Conservation (phyloP, 495 filamentous ascomycete genomes). For the Schizothecium vesticola region DNA sequence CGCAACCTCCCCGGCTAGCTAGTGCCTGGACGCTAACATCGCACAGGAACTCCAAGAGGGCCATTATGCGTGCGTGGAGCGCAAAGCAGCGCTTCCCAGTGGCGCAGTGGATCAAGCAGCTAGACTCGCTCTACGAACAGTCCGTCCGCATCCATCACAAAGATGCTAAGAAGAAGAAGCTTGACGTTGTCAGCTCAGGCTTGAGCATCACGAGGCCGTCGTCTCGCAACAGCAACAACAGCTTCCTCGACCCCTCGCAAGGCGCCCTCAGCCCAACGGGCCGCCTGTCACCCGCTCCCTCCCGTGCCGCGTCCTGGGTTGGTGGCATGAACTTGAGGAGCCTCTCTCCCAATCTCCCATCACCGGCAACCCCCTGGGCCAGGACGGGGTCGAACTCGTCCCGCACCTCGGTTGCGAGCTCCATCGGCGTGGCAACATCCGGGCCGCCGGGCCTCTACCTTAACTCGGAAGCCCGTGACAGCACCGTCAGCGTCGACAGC, state of each 20-base stretch:
- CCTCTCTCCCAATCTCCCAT: slow-evolving; percentile 22
- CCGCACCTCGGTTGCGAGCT: slow-evolving; percentile 23
- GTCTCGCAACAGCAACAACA: slow-evolving; percentile 19
- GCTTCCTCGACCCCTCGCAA: slow-evolving; percentile 8
- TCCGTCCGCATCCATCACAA: slow-evolving; percentile 36
- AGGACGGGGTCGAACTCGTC: slow-evolving; percentile 17
- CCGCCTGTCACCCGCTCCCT: slow-evolving; percentile 10
- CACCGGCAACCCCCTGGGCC: slow-evolving; percentile 18
- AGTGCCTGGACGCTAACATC: not conserved
- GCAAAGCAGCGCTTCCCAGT: slow-evolving; percentile 74
- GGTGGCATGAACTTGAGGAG: slow-evolving; percentile 7
- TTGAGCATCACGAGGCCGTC: slow-evolving; percentile 18
- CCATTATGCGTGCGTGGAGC: slow-evolving; percentile 69
- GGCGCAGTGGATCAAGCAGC: slow-evolving; percentile 59
- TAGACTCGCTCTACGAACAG: slow-evolving; percentile 57
- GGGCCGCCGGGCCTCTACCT: slow-evolving; percentile 11
- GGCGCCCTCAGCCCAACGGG: slow-evolving; percentile 16
- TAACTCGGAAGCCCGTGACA: slow-evolving; percentile 25
- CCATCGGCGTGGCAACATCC: slow-evolving; percentile 11
- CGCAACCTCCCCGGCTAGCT: not conserved
- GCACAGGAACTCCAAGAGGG: slow-evolving; percentile 41
- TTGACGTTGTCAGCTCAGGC: slow-evolving; percentile 20
- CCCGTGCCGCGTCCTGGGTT: slow-evolving; percentile 9
- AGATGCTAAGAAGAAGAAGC: slow-evolving; percentile 31
- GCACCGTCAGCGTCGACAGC: slow-evolving; percentile 35